Percentiles rank a stretch among this genome's conserved stretches.
These are phyloP conservation scores for Syzygium grande DNA, from an alignment of 345 rosid species.

Conservation along the genomic window DNA sequence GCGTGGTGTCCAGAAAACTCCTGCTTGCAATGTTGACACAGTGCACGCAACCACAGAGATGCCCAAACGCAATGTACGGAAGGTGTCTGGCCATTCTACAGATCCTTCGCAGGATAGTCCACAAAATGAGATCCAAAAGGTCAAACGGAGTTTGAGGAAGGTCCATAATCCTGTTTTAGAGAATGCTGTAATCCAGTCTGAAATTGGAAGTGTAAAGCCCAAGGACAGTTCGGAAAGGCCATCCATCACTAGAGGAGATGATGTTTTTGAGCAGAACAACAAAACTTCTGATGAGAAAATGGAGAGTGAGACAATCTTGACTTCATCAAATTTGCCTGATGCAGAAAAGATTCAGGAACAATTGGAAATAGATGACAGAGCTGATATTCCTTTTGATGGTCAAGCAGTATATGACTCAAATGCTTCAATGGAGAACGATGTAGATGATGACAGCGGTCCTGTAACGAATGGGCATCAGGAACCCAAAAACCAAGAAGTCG, in stretches of 20 bases:
- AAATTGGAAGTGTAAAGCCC: slow-evolving; percentile 21
- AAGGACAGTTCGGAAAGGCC: slow-evolving; percentile 38
- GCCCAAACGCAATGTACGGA: slow-evolving; percentile 57
- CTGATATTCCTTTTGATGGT: slow-evolving; percentile 22
- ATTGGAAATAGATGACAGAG: slow-evolving; percentile 25
- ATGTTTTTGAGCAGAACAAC: slow-evolving; percentile 18
- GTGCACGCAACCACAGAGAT: slow-evolving; percentile 47
- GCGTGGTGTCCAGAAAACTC: slow-evolving; percentile 51
- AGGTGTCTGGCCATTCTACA: slow-evolving; percentile 44
- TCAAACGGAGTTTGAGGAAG: slow-evolving; percentile 82
- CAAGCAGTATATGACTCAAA: slow-evolving; percentile 24
- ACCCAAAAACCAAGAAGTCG: not conserved
- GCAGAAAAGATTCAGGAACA: slow-evolving; percentile 18
- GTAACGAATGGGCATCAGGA: slow-evolving; percentile 38
- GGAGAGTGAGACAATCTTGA: slow-evolving; percentile 10
- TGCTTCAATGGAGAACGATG: slow-evolving; percentile 20
- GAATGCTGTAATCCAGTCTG: slow-evolving; percentile 39
- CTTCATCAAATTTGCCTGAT: slow-evolving; percentile 6
- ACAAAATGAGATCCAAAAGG: slow-evolving; percentile 83
- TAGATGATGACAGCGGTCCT: slow-evolving; percentile 30
- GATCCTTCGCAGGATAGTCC: slow-evolving; percentile 62
- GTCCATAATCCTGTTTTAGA: slow-evolving; percentile 68
- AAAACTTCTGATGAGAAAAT: slow-evolving; percentile 22
- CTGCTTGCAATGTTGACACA: slow-evolving; percentile 44
- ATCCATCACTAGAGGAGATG: slow-evolving; percentile 17